These are phyloP conservation scores for Alternaria incomplexa DNA, from an alignment of 2,329 filamentous ascomycete species.

Conservation along the genomic window DNA sequence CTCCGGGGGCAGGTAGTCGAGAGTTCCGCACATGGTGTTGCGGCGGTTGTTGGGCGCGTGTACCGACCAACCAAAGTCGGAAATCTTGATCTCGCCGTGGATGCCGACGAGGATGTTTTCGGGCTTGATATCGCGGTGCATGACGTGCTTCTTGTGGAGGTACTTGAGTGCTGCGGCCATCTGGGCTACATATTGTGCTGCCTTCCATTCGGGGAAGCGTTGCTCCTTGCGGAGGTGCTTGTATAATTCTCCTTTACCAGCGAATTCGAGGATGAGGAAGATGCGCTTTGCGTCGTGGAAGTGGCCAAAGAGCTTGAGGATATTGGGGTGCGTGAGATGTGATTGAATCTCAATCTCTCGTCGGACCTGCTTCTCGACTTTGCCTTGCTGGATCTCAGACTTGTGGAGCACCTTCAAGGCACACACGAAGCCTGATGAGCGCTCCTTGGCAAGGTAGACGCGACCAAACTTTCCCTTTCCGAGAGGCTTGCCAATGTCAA, in stretches of 20 bases:
- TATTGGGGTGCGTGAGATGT: conserved; percentile 85
- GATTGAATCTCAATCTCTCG: conserved; percentile 90
- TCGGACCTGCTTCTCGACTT: conserved; percentile 85
- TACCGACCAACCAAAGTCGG: conserved; percentile 97
- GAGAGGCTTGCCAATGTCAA: conserved; percentile 85
- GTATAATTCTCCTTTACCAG: conserved; percentile 84
- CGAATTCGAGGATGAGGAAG: conserved; percentile 86
- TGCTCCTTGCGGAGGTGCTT: conserved; percentile 81
- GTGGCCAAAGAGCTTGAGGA: conserved; percentile 82
- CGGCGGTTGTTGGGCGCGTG: conserved; percentile 94
- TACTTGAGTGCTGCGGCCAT: conserved; percentile 91
- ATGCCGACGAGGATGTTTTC: conserved; percentile 97
- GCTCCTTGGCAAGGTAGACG: conserved; percentile 83
- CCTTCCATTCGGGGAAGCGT: conserved; percentile 84
- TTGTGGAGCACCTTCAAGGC: conserved; percentile 88
- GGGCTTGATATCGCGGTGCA: conserved; percentile 96
- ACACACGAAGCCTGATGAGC: conserved; percentile 80
- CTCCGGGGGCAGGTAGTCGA: conserved; percentile 97
- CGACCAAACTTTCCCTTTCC: conserved; percentile 89
- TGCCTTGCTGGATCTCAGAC: conserved; percentile 77
- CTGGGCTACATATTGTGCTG: conserved; percentile 85
- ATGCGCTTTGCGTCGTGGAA: conserved; percentile 90
- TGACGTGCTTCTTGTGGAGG: conserved; percentile 95
- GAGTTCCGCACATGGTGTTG: conserved; percentile 94
- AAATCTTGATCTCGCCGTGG: conserved; percentile 98